Percentiles rank a stretch among this genome's conserved stretches.
phyloP scores from a whole-genome alignment of 257 asterid species.

The Nicotiana benthamiana region DNA sequence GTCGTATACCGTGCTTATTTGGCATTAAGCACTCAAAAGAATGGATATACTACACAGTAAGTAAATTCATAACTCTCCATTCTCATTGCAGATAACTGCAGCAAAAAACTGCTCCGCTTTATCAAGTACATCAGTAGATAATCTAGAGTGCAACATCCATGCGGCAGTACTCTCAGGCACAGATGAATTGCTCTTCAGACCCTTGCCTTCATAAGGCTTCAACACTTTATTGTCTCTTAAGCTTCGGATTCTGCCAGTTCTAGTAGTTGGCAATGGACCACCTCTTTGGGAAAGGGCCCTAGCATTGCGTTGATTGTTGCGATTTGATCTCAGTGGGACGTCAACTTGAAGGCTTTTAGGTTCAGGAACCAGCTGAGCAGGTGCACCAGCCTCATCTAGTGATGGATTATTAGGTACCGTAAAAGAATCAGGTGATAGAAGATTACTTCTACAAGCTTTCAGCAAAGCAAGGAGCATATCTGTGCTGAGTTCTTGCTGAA shows the following conservation, averaged over 20 bases:
- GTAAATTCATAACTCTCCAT: constrained; percentile 7
- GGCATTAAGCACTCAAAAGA: constrained; percentile 2
- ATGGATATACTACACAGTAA: background rate
- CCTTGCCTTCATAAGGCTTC: constrained; percentile 53
- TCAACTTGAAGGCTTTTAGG: constrained; percentile 42
- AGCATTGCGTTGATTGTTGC: constrained; percentile 27
- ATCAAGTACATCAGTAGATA: constrained; percentile 58
- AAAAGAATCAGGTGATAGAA: constrained; percentile 1
- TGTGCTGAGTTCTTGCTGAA: constrained; percentile 92
- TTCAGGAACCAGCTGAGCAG: constrained; percentile 34
- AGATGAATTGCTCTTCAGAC: constrained; percentile 27
- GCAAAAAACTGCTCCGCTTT: constrained; percentile 74
- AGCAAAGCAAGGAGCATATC: constrained; percentile 92
- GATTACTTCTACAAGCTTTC: constrained; percentile 54
- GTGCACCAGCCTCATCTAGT: constrained; percentile 39
- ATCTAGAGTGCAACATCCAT: constrained; percentile 60
- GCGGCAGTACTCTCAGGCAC: constrained; percentile 29
- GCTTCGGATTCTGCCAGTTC: constrained; percentile 39
- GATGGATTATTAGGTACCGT: constrained; percentile 16
- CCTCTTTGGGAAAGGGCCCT: constrained; percentile 47
- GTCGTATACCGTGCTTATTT: background rate
- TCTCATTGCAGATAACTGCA: constrained; percentile 19
- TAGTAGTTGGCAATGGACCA: constrained; percentile 19
- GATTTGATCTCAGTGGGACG: constrained; percentile 33
- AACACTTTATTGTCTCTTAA: constrained; percentile 47